phyloP scores from a whole-genome alignment of 2,329 filamentous ascomycete genomes.

The Lachnellula occidentalis region DNA sequence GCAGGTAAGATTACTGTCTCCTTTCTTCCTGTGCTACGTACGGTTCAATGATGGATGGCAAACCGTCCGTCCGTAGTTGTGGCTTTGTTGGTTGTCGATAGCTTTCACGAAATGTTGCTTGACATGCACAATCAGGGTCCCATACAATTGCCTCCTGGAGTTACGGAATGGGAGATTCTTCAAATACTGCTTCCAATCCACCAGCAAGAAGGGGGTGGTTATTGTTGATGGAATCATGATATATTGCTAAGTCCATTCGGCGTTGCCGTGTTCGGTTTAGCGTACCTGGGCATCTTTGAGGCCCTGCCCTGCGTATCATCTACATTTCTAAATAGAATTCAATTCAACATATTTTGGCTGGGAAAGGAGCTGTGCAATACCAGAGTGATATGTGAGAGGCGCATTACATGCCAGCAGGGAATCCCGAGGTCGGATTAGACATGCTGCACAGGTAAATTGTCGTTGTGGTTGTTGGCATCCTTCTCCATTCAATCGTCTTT shows the following conservation, averaged over 20 bases:
- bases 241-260: background rate
- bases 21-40: no score
- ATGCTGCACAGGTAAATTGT: conserved; percentile 21
- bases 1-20: no score
- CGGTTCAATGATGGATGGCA: no score
- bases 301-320: conserved; percentile 3
- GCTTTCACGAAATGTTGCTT: background rate
- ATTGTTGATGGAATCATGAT: background rate
- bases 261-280: background rate
- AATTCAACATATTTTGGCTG: conserved; percentile 20
- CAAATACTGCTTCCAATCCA: background rate
- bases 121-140: background rate
- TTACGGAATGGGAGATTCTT: background rate
- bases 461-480: conserved; percentile 12
- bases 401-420: conserved; percentile 14
- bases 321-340: conserved; percentile 26
- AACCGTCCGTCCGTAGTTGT: no score
- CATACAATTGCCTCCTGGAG: no score
- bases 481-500: conserved; percentile 14
- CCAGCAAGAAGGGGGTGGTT: background rate
- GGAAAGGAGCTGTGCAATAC: conserved; percentile 16
- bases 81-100: background rate
- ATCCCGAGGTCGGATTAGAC: conserved; percentile 10
- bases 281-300: background rate
- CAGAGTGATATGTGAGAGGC: conserved; percentile 27